Evolutionary conservation across 176 grass and related monocot genomes (phyloP), one percentile per base, ranked within the genome.

Genomic region (Ananas comosus): DNA sequence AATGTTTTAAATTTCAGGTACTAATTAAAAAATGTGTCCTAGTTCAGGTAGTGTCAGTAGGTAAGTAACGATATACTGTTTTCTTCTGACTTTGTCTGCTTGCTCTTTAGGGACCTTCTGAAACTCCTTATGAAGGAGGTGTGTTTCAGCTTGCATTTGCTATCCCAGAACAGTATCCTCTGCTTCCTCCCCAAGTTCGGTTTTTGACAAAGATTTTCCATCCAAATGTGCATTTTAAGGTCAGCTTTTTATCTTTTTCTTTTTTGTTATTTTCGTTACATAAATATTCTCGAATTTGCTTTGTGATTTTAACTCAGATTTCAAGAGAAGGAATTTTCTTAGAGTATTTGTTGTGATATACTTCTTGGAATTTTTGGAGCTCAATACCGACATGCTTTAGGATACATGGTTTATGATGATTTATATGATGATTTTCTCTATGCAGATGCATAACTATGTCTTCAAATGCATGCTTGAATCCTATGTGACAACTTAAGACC

Each of bases 181-280:
- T 99, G 10, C 74, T 99, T n/a, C 90, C 90, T 88, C 95, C 95
- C 9, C 95, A 99, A 99, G 90, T 99, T 77, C 85, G 95, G 22
- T 99, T 99, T 70, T 67, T 99, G 63, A 94, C 95, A 64, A 99
- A 99, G 85, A 99, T 99, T 84, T 99, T 99, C 78, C 95, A 99
- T 67, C 95, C 95, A 50, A 99, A 99, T 70, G 95, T 99, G 48
- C 95, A 99, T 76, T 99, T 99, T 74, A 99, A 99, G 95, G 95
- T 99, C 64, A 67, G 23, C 51, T 77, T 52, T 88, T 16, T 53
- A 28, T 13, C 18, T 2, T 83, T 64, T 1, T 72, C 18, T 28
- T 78, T 18, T 52, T 64, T 10, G 2, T 68, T 49, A 50, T 70
- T 50, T 52, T 11, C 68, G 18, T 77, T 56, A 68, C 67, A 21